phyloP scores from a whole-genome alignment of 352 stramenopile genomes.

The Phytophthora nicotianae region DNA sequence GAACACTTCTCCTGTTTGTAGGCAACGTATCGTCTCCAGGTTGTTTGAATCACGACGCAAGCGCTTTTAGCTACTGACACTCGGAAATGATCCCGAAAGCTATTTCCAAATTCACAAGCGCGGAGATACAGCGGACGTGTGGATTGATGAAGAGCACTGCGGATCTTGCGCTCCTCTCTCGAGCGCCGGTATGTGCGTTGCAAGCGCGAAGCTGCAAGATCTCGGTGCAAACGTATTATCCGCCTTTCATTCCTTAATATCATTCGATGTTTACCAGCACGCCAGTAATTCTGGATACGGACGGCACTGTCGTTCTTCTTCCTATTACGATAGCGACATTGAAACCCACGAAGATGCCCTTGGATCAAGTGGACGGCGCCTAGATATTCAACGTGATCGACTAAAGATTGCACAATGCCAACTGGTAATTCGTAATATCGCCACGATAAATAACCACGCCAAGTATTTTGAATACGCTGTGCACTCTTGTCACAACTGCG shows the following conservation, averaged over 20 bases:
- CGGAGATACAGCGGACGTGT: slow-evolving; percentile 58
- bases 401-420: slow-evolving; percentile 28
- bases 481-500: slow-evolving; percentile 18
- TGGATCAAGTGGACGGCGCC: slow-evolving; percentile 53
- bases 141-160: slow-evolving; percentile 36
- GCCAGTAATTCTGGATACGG: slow-evolving; percentile 53
- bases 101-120: slow-evolving; percentile 22
- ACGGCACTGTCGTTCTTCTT: slow-evolving; percentile 26
- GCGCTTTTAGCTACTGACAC: slow-evolving; percentile 53
- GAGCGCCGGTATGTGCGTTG: slow-evolving; percentile 52
- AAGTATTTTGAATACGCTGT: slow-evolving; percentile 37
- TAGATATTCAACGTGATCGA: slow-evolving; percentile 55
- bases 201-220: slow-evolving; percentile 54
- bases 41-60: slow-evolving; percentile 46
- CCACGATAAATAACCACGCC: slow-evolving; percentile 39
- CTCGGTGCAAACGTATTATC: slow-evolving; percentile 27
- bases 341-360: slow-evolving; percentile 42
- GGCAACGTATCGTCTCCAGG: slow-evolving; percentile 47
- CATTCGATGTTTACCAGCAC: slow-evolving; percentile 7
- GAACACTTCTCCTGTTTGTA: slow-evolving; percentile 12
- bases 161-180: slow-evolving; percentile 35
- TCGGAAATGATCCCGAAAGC: slow-evolving; percentile 40
- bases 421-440: slow-evolving; percentile 29
- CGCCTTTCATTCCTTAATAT: slow-evolving; percentile 30
- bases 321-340: slow-evolving; percentile 45